Evolutionary conservation across 1,284 basidiomycete species (phyloP).

Genomic region (Exobasidium cylindrosporum): DNA sequence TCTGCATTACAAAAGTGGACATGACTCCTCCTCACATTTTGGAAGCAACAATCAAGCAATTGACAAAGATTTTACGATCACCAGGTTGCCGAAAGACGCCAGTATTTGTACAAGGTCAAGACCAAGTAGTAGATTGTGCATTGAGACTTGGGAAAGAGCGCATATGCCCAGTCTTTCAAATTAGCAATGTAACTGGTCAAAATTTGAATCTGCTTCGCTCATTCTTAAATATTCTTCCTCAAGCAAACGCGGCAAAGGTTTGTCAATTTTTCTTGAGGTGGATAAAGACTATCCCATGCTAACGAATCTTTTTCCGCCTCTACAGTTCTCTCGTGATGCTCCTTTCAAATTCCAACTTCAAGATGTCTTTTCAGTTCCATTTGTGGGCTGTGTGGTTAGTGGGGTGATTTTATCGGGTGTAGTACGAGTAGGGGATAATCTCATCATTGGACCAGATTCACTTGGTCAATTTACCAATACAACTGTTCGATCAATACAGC

Average conservation of each 20-base stretch:
- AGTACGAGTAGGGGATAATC: conserved; percentile 62
- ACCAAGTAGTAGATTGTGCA: conserved; percentile 41
- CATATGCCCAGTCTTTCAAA: conserved; percentile 85
- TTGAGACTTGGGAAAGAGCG: conserved; percentile 55
- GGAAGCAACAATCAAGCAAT: conserved; percentile 84
- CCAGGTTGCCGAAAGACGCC: conserved; percentile 70
- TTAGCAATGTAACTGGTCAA: conserved; percentile 91
- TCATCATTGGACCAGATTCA: conserved; percentile 86
- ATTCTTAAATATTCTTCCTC: conserved; percentile 56
- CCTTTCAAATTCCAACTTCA: conserved; percentile 69
- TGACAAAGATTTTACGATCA: conserved; percentile 85
- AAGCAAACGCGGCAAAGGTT: conserved; percentile 38
- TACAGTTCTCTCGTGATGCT: conserved; percentile 60
- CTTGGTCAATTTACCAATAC: conserved; percentile 84
- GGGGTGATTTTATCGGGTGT: conserved; percentile 68
- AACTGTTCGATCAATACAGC: conserved; percentile 84
- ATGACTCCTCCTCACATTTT: conserved; percentile 93
- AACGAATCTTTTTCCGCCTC: too few relatives aligned
- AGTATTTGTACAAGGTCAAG: conserved; percentile 37
- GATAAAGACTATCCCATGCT: too few relatives aligned
- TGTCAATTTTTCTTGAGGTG: neutral
- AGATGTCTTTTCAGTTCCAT: conserved; percentile 67
- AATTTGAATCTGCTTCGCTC: conserved; percentile 67
- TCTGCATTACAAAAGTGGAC: conserved; percentile 96
- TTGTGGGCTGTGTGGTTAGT: conserved; percentile 91